phyloP scores from a whole-genome alignment of 306 rosid genomes.

The Hylodesmum podocarpum region DNA sequence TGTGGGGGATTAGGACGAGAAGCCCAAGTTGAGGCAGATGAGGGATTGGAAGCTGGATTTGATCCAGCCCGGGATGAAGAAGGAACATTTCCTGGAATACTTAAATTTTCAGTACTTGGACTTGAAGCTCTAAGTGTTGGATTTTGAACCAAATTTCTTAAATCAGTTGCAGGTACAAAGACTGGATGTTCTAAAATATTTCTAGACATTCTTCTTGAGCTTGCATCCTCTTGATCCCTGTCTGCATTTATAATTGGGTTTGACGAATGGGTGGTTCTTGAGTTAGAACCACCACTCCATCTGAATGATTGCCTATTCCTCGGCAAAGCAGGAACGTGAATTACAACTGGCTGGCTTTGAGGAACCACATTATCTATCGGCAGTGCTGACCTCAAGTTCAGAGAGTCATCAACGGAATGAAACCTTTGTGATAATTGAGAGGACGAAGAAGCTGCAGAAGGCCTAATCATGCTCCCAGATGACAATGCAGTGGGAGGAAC shows the following conservation, averaged over 20 bases:
- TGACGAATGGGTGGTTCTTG: constrained; percentile 53
- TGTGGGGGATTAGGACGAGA: constrained; percentile 62
- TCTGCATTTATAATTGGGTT: constrained; percentile 47
- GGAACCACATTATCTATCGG: constrained; percentile 46
- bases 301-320: constrained; percentile 63
- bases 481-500: constrained; percentile 39
- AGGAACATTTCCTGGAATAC: constrained; percentile 61
- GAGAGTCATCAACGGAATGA: constrained; percentile 51
- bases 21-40: constrained; percentile 56
- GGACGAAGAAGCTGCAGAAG: constrained; percentile 50
- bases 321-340: constrained; percentile 65
- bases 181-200: constrained; percentile 59
- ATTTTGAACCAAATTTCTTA: constrained; percentile 55
- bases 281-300: constrained; percentile 68
- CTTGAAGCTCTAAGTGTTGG: constrained; percentile 49
- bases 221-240: constrained; percentile 55
- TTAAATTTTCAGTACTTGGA: constrained; percentile 42
- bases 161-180: constrained; percentile 63
- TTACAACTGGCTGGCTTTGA: constrained; percentile 58
- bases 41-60: constrained; percentile 50
- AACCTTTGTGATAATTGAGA: constrained; percentile 50
- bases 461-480: constrained; percentile 54
- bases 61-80: constrained; percentile 55
- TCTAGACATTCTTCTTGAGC: constrained; percentile 60
- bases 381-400: constrained; percentile 55